Conservation (phyloP, 148 eudicot genomes). For the Spergularia bocconei region DNA sequence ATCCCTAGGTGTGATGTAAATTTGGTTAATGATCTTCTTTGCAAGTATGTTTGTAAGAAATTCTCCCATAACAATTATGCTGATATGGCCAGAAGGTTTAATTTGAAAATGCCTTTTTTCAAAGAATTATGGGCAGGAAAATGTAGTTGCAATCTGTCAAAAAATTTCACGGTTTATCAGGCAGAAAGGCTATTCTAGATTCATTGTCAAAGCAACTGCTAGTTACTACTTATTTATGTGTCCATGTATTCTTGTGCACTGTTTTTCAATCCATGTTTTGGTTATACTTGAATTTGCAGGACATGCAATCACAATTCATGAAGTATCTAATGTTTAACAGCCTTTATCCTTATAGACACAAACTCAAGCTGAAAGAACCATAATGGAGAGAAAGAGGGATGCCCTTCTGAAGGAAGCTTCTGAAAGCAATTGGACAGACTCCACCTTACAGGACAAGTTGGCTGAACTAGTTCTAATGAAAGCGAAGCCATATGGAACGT, state of each 20-base stretch:
- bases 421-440: conserved; percentile 39
- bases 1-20: neutral
- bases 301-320: conserved; percentile 16
- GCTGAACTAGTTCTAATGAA: conserved; percentile 51
- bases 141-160: neutral
- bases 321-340: conserved; percentile 20
- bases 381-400: conserved; percentile 72
- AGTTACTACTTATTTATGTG: neutral
- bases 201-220: neutral
- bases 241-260: neutral
- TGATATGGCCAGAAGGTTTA: neutral
- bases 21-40: neutral
- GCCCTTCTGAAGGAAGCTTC: conserved; percentile 56
- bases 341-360: conserved; percentile 56
- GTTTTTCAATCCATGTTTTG: neutral
- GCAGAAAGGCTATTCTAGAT: neutral
- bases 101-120: neutral
- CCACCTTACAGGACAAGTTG: conserved; percentile 46
- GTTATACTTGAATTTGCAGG: conserved; percentile 11
- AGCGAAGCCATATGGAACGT: conserved; percentile 73
- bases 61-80: neutral
- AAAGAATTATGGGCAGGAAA: neutral
- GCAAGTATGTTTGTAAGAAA: neutral
- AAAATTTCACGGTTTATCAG: neutral
- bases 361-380: conserved; percentile 84